phyloP scores from a whole-genome alignment of 208 protist genomes.

The Naegleria fowleri region DNA sequence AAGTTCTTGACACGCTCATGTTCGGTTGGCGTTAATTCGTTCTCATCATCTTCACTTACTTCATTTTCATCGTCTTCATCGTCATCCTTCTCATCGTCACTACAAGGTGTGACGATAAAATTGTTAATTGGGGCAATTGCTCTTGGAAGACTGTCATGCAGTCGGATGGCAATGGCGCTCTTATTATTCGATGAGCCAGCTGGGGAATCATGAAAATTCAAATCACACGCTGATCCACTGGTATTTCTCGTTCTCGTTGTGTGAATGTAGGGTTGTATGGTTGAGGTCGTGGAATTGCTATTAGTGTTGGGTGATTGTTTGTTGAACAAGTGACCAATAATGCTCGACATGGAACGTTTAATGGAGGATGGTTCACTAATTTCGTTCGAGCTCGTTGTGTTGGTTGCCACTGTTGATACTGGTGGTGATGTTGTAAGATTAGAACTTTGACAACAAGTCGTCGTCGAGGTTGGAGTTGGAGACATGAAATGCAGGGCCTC shows the following conservation, averaged over 20 bases:
- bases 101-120: background rate
- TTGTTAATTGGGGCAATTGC: background rate
- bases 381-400: background rate
- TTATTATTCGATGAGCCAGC: background rate
- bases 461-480: background rate
- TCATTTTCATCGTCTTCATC: background rate
- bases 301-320: background rate
- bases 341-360: background rate
- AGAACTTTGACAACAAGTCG: background rate
- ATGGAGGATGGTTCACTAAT: background rate
- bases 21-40: background rate
- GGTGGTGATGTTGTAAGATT: background rate
- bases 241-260: background rate
- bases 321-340: background rate
- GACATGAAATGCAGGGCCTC: no score
- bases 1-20: background rate
- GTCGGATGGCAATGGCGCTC: background rate
- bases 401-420: background rate
- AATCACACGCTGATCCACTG: background rate
- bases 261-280: background rate
- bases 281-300: background rate
- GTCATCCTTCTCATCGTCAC: background rate
- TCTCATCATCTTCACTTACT: background rate
- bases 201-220: background rate
- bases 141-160: background rate